Base-by-base conservation (phyloP, 208 protist genomes). In the Endotrypanum monterogeii region DNA sequence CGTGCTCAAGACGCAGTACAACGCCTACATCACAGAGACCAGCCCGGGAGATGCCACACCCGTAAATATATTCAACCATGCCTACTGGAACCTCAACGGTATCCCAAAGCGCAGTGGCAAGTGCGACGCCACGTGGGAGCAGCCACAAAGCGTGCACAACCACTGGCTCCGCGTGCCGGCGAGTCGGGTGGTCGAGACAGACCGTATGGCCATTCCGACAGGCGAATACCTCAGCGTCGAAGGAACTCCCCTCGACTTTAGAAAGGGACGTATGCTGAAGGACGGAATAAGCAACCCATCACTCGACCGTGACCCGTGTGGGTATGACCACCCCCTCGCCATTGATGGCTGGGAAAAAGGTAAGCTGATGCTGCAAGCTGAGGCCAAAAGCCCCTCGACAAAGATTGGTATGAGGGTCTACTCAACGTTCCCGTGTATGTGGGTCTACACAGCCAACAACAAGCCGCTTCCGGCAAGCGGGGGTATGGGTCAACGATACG, bases 381-480 rank as follows among this genome's bases (percentile, higher is more conserved):
- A 84, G 71, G 67, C 69, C 23, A 83, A 68, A 60, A 91, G 85
- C 71, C 83, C 87, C 16, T 28, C 61, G 52, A 86, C 83, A 16
- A 74, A 83, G 60, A 89, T 94, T 72, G 67, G 57, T 44, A 87
- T 94, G 85, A 79, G 72, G 67, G 67, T 94, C 5, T 80, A 86
- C 71, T 89, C 87, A 30, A 92, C 86, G 48, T 92, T 85, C 51
- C 87, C 87, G 50, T 73, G 51, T 46, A 74, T 91, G 52, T 86
- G 85, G 80, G 89, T 94, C 52, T 94, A 94, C 84, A 85, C 89
- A 28, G 85, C 87, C 20, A 94, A 89, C 65, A 82, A 86, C 80
- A 78, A 89, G 30, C 71, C 74, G 28, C 79, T 79, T 55, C 71
- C 85, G 3, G 80, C 77, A 55, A 83, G 61, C 32, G 87, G 85